These are phyloP conservation scores for Strobilomyces dryophilus DNA, from an alignment of 768 basidiomycete genomes.

Conservation along the genomic window DNA sequence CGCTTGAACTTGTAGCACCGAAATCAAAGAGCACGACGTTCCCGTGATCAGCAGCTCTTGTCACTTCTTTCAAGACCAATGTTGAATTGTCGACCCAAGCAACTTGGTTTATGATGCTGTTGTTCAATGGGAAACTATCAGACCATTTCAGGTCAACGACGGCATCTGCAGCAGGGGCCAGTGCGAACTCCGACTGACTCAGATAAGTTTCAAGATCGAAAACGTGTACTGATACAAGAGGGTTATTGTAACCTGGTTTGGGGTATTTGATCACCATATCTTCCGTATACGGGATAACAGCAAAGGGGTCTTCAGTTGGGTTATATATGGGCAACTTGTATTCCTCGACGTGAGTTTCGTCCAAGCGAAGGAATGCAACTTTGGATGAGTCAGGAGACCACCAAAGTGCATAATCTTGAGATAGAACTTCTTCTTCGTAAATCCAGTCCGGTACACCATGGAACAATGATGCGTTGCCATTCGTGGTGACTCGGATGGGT, in stretches of 20 bases:
- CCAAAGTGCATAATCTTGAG: slow-evolving; percentile 74
- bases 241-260: slow-evolving; percentile 89
- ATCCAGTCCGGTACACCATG: slow-evolving; percentile 98
- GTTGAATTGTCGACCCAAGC: slow-evolving; percentile 78
- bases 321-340: slow-evolving; percentile 92
- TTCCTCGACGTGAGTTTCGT: slow-evolving; percentile 85
- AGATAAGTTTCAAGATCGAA: slow-evolving; percentile 69
- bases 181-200: slow-evolving; percentile 27
- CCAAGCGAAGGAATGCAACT: slow-evolving; percentile 81
- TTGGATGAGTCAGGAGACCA: slow-evolving; percentile 67
- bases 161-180: slow-evolving; percentile 32
- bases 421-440: slow-evolving; percentile 90
- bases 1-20: slow-evolving; percentile 21
- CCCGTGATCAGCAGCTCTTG: slow-evolving; percentile 77
- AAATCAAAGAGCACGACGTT: slow-evolving; percentile 76
- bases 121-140: slow-evolving; percentile 46
- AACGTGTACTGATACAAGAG: slow-evolving; percentile 75
- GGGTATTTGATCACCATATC: slow-evolving; percentile 71
- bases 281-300: slow-evolving; percentile 74
- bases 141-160: slow-evolving; percentile 69
- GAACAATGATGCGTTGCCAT: slow-evolving; percentile 82
- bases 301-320: slow-evolving; percentile 63
- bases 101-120: slow-evolving; percentile 78
- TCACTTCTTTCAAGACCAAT: slow-evolving; percentile 83
- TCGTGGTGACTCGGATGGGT: slow-evolving; percentile 72